Evolutionary conservation across 345 rosid species (phyloP).

Genomic region (Lumnitzera littorea): DNA sequence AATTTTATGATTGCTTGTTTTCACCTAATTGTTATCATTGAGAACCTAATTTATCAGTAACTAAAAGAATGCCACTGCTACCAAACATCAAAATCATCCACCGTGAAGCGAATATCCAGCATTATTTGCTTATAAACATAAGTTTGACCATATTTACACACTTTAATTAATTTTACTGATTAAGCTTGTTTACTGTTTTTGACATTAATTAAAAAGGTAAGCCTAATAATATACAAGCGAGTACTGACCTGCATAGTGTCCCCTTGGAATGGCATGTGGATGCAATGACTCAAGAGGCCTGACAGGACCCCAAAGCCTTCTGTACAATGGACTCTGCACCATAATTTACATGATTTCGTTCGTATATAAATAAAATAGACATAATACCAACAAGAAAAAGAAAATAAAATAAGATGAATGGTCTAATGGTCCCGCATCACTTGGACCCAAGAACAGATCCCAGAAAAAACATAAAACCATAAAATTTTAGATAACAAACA

Average conservation of each 20-base stretch:
- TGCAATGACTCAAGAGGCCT: conserved; percentile 62
- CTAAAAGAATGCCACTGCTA: too few relatives aligned
- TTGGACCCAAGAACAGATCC: conserved; percentile 10
- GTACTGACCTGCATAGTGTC: conserved; percentile 56
- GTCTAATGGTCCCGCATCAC: background rate
- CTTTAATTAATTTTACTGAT: too few relatives aligned
- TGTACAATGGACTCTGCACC: conserved; percentile 58
- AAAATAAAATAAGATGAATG: conserved; percentile 1
- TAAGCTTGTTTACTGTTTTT: too few relatives aligned
- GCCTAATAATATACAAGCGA: background rate
- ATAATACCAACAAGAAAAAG: background rate
- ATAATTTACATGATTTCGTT: conserved; percentile 2
- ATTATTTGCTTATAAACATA: too few relatives aligned
- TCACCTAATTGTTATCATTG: too few relatives aligned
- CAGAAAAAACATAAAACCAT: conserved; percentile 5
- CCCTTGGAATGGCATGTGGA: conserved; percentile 87
- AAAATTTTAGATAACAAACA: background rate
- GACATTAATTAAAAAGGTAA: background rate
- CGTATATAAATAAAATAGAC: background rate
- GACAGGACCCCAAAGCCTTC: conserved; percentile 87
- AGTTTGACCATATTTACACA: too few relatives aligned
- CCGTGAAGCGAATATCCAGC: too few relatives aligned
- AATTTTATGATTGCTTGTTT: too few relatives aligned
- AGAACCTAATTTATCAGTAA: too few relatives aligned
- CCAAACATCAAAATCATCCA: too few relatives aligned